phyloP scores from a whole-genome alignment of 768 basidiomycete genomes.

The Amanita exitialis region DNA sequence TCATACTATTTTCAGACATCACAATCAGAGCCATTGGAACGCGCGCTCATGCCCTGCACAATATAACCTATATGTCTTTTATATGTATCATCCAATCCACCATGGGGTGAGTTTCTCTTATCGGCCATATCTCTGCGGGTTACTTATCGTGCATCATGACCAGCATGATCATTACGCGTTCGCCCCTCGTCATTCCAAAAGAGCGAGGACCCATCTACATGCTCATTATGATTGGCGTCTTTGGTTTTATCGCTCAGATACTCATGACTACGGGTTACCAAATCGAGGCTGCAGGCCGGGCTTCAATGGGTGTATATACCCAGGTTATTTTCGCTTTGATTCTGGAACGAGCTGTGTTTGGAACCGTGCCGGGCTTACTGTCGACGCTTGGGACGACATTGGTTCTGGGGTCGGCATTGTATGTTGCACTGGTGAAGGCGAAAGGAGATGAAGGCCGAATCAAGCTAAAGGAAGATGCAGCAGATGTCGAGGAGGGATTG shows the following conservation, averaged over 20 bases:
- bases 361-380: background rate
- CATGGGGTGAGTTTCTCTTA: constrained; percentile 18
- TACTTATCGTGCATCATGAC: background rate
- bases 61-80: constrained; percentile 54
- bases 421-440: background rate
- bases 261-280: constrained; percentile 35
- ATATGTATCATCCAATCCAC: constrained; percentile 37
- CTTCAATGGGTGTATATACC: constrained; percentile 44
- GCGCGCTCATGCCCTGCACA: constrained; percentile 67
- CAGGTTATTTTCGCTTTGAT: constrained; percentile 8
- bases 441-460: too few relatives aligned
- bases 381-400: constrained; percentile 1
- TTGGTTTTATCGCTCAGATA: constrained; percentile 45
- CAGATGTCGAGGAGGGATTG: too few relatives aligned
- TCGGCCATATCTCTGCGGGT: background rate
- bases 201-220: constrained; percentile 31
- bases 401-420: background rate
- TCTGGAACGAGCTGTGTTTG: background rate
- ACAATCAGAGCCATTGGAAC: constrained; percentile 58
- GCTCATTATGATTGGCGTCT: constrained; percentile 39
- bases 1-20: constrained; percentile 19
- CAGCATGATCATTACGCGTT: constrained; percentile 33
- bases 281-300: constrained; percentile 51
- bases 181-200: constrained; percentile 36
- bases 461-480: too few relatives aligned